Evolutionary conservation across 2,329 filamentous ascomycete species (phyloP).

Genomic region (Penicillium sclerotigenum): DNA sequence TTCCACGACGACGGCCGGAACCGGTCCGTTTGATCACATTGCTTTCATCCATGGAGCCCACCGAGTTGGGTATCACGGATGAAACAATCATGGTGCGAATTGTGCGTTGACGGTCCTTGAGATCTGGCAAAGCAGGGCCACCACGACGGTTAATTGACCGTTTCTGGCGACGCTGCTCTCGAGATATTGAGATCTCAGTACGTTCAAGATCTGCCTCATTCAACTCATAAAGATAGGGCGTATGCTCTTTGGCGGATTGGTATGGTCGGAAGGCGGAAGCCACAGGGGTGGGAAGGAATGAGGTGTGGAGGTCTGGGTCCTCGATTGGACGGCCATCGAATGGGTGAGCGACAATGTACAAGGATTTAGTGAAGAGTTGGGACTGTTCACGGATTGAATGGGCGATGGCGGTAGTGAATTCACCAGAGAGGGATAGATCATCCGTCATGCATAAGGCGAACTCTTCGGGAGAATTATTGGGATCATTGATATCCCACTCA

Average conservation of each 20-base stretch:
- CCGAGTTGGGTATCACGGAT: constrained; percentile 85
- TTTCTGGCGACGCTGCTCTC: constrained; percentile 92
- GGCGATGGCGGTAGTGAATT: constrained; percentile 95
- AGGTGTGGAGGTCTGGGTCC: constrained; percentile 80
- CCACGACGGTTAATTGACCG: constrained; percentile 90
- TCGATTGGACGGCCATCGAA: constrained; percentile 94
- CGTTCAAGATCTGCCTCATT: constrained; percentile 86
- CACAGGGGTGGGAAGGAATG: constrained; percentile 82
- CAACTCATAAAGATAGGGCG: constrained; percentile 89
- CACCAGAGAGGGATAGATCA: constrained; percentile 85
- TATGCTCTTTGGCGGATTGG: constrained; percentile 90
- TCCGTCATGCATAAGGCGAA: constrained; percentile 86
- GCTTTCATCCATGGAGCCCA: constrained; percentile 74
- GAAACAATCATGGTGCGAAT: constrained; percentile 91
- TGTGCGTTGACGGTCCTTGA: constrained; percentile 90
- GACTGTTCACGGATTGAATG: constrained; percentile 96
- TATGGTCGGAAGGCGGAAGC: constrained; percentile 81
- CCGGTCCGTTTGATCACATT: constrained; percentile 78
- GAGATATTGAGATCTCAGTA: constrained; percentile 86
- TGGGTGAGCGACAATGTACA: constrained; percentile 89
- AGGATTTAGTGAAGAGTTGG: constrained; percentile 87
- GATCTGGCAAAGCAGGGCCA: constrained; percentile 88
- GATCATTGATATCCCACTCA: constrained; percentile 98
- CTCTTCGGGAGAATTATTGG: constrained; percentile 87
- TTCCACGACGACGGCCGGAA: constrained; percentile 58